A percentile compares a stretch with the other conserved stretches of the same genome.
phyloP scores from a whole-genome alignment of 2,329 filamentous ascomycete genomes.

The Ascochyta clinopodiicola region DNA sequence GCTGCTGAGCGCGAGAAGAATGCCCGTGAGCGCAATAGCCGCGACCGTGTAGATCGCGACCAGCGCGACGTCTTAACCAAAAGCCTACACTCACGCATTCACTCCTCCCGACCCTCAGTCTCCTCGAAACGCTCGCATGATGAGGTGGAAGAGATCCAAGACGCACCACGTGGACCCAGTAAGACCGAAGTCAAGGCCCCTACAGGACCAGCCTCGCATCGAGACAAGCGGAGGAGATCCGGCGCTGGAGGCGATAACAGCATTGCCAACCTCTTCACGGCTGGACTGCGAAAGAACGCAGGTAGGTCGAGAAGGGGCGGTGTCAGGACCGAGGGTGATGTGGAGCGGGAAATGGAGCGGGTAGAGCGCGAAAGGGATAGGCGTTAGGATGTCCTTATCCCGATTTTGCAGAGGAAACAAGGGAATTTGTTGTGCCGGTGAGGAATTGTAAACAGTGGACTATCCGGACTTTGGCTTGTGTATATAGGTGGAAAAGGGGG shows the following conservation, averaged over 20 bases:
- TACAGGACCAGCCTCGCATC: constrained; percentile 39
- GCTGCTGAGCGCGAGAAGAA: constrained; percentile 69
- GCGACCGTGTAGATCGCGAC: constrained; percentile 35
- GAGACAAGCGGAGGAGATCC: constrained; percentile 41
- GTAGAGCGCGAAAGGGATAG: constrained; percentile 41
- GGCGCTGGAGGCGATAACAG: constrained; percentile 30
- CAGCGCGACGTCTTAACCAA: constrained; percentile 18
- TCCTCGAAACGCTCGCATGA: constrained; percentile 40
- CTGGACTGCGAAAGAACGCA: constrained; percentile 41
- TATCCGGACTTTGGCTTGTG: too few species aligned
- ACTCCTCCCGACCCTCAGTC: constrained; percentile 24
- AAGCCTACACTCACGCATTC: constrained; percentile 28
- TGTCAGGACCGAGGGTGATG: constrained; percentile 42
- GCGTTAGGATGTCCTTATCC: constrained; percentile 13
- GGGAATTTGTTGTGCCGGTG: neutral
- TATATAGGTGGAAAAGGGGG: too few species aligned
- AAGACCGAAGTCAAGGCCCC: constrained; percentile 30
- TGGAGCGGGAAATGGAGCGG: constrained; percentile 41
- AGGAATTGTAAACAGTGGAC: neutral
- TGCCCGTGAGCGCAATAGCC: constrained; percentile 38
- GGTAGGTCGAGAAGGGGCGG: constrained; percentile 38
- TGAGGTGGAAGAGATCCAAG: constrained; percentile 25
- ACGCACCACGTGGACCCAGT: constrained; percentile 1
- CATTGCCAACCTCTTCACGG: constrained; percentile 40
- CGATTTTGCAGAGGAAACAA: neutral